A percentile compares a stretch with the other conserved stretches of the same genome.
phyloP scores from a whole-genome alignment of 2,329 filamentous ascomycete species.

The Colletotrichum euphorbiae region DNA sequence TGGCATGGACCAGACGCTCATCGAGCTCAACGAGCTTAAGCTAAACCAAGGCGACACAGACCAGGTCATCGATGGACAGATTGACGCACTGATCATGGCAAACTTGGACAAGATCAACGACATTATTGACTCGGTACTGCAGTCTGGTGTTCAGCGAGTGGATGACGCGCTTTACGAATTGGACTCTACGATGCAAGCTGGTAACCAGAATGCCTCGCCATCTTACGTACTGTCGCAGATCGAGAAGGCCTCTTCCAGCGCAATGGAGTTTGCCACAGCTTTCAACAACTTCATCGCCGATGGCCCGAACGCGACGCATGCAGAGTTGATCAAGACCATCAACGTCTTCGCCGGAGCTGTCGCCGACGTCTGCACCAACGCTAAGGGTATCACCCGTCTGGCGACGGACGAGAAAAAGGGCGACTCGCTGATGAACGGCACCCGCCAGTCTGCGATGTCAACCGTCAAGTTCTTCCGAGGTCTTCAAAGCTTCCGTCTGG shows the following conservation, averaged over 20 bases:
- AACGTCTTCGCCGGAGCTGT: conserved; percentile 91
- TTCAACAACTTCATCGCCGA: conserved; percentile 99
- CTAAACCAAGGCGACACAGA: conserved; percentile 81
- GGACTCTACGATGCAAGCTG: conserved; percentile 97
- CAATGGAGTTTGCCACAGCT: conserved; percentile 96
- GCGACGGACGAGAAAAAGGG: conserved; percentile 96
- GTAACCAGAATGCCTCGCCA: conserved; percentile 97
- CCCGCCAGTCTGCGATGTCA: conserved; percentile 84
- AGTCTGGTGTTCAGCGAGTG: conserved; percentile 91
- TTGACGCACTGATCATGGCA: conserved; percentile 87
- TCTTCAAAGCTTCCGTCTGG: conserved; percentile 92
- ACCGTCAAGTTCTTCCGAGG: conserved; percentile 96
- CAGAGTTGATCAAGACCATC: conserved; percentile 92
- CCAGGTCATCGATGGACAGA: conserved; percentile 85
- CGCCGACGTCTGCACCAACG: conserved; percentile 94
- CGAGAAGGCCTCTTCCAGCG: conserved; percentile 93
- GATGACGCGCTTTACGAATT: conserved; percentile 97
- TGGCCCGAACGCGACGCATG: conserved; percentile 88
- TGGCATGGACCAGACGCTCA: conserved; percentile 94
- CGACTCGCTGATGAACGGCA: conserved; percentile 84
- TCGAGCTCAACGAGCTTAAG: conserved; percentile 91
- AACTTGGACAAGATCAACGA: conserved; percentile 95
- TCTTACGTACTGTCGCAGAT: conserved; percentile 96
- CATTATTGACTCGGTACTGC: conserved; percentile 95
- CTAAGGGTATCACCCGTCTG: conserved; percentile 92